Evolutionary conservation across 176 grass and related monocot species (phyloP), one percentile per base, ranked within the genome.

Genomic region (Juncus inflexus): DNA sequence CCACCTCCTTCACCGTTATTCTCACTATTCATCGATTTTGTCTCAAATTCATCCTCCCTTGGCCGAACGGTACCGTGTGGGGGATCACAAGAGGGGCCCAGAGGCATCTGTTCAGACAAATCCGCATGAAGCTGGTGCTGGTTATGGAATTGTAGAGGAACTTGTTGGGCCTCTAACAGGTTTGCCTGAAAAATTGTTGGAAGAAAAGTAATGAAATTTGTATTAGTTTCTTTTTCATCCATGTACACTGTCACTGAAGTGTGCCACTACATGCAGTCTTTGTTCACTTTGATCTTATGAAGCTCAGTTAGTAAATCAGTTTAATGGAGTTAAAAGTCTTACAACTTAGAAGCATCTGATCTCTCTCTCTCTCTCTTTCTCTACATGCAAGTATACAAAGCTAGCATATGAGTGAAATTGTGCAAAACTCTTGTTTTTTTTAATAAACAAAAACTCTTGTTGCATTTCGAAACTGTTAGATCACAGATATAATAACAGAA

Each of bases 11-110:
- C 72, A 52, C 68, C 78, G 37, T 69, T 77, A 45, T 92, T 92
- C 60, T 92, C 89, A 41, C 94, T 90, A 63, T 89, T 83, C 68
- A 71, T 71, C 2, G 94, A 86, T 64, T 86, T 89, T 82, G 87
- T 92, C 53, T 80, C 83, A 52, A 91, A 85, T 12, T 86, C 75
- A 9, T 74, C 81, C 12, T 77, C 88, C 12, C 78, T 74, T 11
- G 72, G 50, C 28, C 62, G 66, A 2, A 61, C 67, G 2, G 50
- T 69, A 14, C 43, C 12, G 8, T 92, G 78, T 7, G 58, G 64
- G 6, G 77, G 76, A 38, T 92, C 94, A 6, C 76, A 79, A 0
- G 64, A 63, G n/a, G 69, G 52, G 58, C 68, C 75, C 10, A 53
- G 52, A 0, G 64, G 14, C 40, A 51, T 36, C 5, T 62, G 35